A percentile compares a stretch with the other conserved stretches of the same genome.
Evolutionary conservation across 108 stramenopile genomes (phyloP).

Genomic region (Seminavis robusta): DNA sequence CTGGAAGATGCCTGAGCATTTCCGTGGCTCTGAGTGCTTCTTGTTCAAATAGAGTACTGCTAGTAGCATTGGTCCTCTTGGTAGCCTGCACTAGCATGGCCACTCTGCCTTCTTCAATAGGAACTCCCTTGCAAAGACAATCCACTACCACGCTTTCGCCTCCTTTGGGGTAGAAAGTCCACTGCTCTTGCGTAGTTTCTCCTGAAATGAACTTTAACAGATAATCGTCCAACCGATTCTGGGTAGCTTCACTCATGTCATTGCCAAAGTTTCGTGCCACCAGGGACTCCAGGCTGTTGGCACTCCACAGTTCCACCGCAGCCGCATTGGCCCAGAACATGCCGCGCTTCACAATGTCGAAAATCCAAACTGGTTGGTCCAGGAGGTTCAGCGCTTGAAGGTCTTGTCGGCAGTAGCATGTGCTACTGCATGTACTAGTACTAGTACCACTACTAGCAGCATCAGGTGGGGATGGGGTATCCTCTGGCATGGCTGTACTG

Average conservation of each 20-base stretch:
- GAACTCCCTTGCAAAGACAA: not conserved
- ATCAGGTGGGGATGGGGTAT: too few species aligned
- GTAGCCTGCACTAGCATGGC: not conserved
- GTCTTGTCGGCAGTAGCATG: conserved; percentile 12
- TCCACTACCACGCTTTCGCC: not conserved
- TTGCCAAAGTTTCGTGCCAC: conserved; percentile 16
- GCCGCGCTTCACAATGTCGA: conserved; percentile 20
- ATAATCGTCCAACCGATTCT: not conserved
- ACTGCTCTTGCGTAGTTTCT: conserved; percentile 1
- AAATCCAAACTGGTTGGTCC: conserved; percentile 20
- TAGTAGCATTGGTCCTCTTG: too few species aligned
- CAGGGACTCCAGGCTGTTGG: conserved; percentile 4
- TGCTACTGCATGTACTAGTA: too few species aligned
- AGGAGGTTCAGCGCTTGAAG: conserved; percentile 12
- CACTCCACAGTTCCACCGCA: conserved; percentile 20
- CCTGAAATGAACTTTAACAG: not conserved
- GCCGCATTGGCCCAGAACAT: conserved; percentile 32
- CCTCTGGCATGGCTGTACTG: too few species aligned
- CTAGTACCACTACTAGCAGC: too few species aligned
- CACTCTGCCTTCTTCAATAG: conserved; percentile 2
- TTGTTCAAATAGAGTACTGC: conserved; percentile 7
- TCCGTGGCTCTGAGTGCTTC: conserved; percentile 19
- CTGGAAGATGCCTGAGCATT: conserved; percentile 27
- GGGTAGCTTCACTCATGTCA: too few species aligned
- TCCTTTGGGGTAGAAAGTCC: conserved; percentile 29